Evolutionary conservation across 345 rosid genomes (phyloP).

Genomic region (Eucalyptus coolabah): DNA sequence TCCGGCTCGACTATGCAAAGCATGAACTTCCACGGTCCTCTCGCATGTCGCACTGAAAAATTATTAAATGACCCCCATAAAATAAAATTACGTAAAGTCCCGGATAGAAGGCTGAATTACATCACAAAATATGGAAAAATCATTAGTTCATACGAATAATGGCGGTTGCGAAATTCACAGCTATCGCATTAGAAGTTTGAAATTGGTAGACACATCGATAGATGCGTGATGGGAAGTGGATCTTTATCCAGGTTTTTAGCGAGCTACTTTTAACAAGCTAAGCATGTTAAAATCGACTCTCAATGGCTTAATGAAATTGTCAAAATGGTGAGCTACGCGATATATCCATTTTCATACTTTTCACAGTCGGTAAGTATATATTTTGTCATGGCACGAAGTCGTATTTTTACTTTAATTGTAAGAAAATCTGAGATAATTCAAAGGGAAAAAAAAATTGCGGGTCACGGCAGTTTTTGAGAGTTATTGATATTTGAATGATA

Average conservation of each 20-base stretch:
- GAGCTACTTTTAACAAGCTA: neutral
- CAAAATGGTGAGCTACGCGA: neutral
- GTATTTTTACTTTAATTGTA: neutral
- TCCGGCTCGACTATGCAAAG: neutral
- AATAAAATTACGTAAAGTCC: neutral
- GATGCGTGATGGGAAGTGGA: neutral
- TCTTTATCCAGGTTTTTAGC: neutral
- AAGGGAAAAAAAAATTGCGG: neutral
- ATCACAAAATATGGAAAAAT: neutral
- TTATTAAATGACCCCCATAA: neutral
- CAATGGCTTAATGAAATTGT: neutral
- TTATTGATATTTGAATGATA: neutral
- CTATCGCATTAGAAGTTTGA: neutral
- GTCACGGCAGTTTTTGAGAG: neutral
- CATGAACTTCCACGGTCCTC: neutral
- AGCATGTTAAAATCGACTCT: neutral
- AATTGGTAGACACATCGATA: neutral
- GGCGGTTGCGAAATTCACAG: neutral
- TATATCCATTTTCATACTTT: neutral
- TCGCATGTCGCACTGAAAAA: neutral
- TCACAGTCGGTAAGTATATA: accelerated
- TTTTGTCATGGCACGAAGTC: neutral
- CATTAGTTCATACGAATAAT: neutral
- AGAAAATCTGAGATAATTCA: neutral
- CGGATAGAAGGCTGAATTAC: neutral